Conservation (phyloP, 2,329 filamentous ascomycete genomes). For the Fusarium redolens region DNA sequence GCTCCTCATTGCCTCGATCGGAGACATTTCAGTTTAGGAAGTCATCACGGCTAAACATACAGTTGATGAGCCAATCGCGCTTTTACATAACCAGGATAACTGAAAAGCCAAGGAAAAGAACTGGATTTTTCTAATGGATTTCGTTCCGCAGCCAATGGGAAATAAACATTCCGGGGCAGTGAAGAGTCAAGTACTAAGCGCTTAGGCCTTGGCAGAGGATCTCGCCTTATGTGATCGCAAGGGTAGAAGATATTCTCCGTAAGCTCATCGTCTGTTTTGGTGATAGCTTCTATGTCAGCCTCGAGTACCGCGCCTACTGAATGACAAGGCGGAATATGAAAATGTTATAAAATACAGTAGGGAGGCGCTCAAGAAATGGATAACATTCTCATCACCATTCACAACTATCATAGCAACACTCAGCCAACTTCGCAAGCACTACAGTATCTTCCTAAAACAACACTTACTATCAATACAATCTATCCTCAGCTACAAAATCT, state of each 20-base stretch:
- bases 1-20: background rate
- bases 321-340: rapidly evolving
- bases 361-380: rapidly evolving
- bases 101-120: background rate
- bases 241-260: background rate
- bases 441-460: rapidly evolving
- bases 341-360: background rate
- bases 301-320: rapidly evolving
- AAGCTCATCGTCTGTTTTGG: background rate
- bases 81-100: background rate
- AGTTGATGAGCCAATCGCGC: background rate
- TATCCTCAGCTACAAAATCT: rapidly evolving
- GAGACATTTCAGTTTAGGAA: background rate
- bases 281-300: background rate
- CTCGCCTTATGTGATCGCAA: background rate
- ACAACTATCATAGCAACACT: background rate
- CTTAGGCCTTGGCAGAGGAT: background rate
- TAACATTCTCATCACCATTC: background rate
- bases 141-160: background rate
- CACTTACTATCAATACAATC: rapidly evolving
- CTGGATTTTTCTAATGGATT: background rate
- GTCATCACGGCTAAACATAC: background rate
- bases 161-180: background rate
- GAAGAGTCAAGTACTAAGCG: background rate
- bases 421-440: too few relatives aligned